A percentile compares a stretch with the other conserved stretches of the same genome.
Evolutionary conservation across 257 asterid species (phyloP).

Genomic region (Gardenia jasminoides): DNA sequence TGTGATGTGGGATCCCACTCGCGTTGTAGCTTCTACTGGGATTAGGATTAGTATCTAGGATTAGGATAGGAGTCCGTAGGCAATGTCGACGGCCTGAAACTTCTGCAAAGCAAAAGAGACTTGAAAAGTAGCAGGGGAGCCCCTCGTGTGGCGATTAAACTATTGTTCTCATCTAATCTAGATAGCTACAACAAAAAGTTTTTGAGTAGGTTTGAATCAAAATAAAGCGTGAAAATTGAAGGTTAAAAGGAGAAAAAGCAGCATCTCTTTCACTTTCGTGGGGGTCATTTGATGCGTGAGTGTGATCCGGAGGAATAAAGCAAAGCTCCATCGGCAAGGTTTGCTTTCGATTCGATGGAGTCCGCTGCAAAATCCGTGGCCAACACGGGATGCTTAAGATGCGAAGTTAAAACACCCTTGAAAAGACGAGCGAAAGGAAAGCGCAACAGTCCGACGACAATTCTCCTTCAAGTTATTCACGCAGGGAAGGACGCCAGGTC

Average conservation of each 20-base stretch:
- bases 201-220: slow-evolving; percentile 9
- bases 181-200: slow-evolving; percentile 20
- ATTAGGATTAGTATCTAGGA: not conserved
- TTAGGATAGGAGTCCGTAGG: not conserved
- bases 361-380: slow-evolving; percentile 29
- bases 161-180: slow-evolving; percentile 8
- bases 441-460: not conserved
- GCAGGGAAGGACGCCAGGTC: not conserved
- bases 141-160: slow-evolving; percentile 34
- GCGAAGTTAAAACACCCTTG: not conserved
- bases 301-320: slow-evolving; percentile 32
- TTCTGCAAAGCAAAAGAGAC: slow-evolving; percentile 1
- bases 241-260: slow-evolving; percentile 8
- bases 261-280: slow-evolving; percentile 17
- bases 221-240: slow-evolving; percentile 20
- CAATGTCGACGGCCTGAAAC: slow-evolving; percentile 32
- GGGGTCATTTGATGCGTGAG: slow-evolving; percentile 31
- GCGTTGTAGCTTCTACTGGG: not conserved
- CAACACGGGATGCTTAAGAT: slow-evolving; percentile 20
- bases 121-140: slow-evolving; percentile 12
- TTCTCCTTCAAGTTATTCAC: not conserved
- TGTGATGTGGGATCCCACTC: slow-evolving; percentile 21
- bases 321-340: not conserved
- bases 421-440: not conserved
- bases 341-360: not conserved